These are phyloP conservation scores for Alternaria sp. DNA, from an alignment of 2,329 filamentous ascomycete genomes.

Conservation along the genomic window DNA sequence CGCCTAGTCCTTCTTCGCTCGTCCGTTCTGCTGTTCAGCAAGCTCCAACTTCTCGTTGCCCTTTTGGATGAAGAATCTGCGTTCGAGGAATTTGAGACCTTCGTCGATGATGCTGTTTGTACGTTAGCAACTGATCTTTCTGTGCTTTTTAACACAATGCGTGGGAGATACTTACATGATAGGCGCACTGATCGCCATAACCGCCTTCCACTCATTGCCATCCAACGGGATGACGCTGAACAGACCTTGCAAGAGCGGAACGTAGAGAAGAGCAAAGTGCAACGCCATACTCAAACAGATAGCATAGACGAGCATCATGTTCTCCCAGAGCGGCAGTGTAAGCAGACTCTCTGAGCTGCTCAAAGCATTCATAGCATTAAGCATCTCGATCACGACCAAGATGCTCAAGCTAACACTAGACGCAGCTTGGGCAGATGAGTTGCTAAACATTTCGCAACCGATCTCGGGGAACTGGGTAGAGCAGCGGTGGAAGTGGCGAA, in stretches of 20 bases:
- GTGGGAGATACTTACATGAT: constrained; percentile 75
- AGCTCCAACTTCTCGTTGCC: constrained; percentile 27
- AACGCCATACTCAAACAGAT: constrained; percentile 91
- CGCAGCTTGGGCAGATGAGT: constrained; percentile 85
- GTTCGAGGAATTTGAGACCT: constrained; percentile 78
- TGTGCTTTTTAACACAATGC: neutral
- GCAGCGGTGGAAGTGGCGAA: constrained; percentile 94
- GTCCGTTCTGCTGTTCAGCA: constrained; percentile 33
- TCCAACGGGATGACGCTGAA: constrained; percentile 93
- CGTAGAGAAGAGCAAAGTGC: constrained; percentile 93
- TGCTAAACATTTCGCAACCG: constrained; percentile 89
- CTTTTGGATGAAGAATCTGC: constrained; percentile 48
- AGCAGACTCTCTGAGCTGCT: constrained; percentile 94
- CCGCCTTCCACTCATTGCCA: constrained; percentile 89
- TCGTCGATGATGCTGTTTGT: constrained; percentile 77
- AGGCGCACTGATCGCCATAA: constrained; percentile 84
- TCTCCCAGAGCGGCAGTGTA: constrained; percentile 95
- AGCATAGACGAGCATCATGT: constrained; percentile 97
- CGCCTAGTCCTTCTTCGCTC: constrained; percentile 43
- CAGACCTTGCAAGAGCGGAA: constrained; percentile 83
- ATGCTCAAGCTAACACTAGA: constrained; percentile 91
- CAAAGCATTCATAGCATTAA: constrained; percentile 98
- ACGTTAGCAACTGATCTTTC: constrained; percentile 25
- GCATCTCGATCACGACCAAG: constrained; percentile 98
- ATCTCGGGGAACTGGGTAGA: constrained; percentile 84